phyloP scores from a whole-genome alignment of 2,329 filamentous ascomycete genomes.

The Aspergillus aculeatinus region DNA sequence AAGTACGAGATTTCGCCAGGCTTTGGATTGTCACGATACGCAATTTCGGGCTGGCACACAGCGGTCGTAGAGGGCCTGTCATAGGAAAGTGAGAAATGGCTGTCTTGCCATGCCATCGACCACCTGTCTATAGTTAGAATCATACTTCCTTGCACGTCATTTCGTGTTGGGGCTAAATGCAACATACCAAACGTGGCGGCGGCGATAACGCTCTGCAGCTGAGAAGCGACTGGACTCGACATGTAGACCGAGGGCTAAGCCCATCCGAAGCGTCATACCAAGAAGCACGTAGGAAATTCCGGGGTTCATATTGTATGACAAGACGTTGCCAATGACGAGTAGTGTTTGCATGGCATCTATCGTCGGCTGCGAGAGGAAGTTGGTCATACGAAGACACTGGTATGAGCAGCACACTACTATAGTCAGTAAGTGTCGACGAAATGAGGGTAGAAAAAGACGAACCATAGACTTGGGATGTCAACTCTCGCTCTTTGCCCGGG shows the following conservation, averaged over 20 bases:
- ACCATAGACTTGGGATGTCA: constrained; percentile 65
- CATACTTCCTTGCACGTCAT: not conserved
- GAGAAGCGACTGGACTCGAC: constrained; percentile 57
- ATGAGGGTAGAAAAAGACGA: constrained; percentile 22
- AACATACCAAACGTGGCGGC: constrained; percentile 46
- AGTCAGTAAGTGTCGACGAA: constrained; percentile 20
- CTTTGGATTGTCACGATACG: constrained; percentile 49
- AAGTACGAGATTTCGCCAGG: constrained; percentile 56
- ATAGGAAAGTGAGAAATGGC: constrained; percentile 62
- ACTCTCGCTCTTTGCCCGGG: constrained; percentile 58
- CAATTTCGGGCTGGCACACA: constrained; percentile 53
- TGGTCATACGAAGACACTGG: constrained; percentile 63
- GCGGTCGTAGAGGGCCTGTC: constrained; percentile 58
- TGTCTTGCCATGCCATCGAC: constrained; percentile 66
- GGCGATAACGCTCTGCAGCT: constrained; percentile 47
- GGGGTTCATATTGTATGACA: constrained; percentile 64
- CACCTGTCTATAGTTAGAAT: constrained; percentile 43
- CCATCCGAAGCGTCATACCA: constrained; percentile 59
- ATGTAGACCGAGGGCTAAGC: constrained; percentile 60
- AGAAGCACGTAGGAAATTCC: constrained; percentile 63
- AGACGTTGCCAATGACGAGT: constrained; percentile 61
- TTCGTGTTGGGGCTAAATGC: not conserved
- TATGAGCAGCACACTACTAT: constrained; percentile 62
- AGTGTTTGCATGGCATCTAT: constrained; percentile 63
- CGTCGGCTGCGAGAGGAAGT: constrained; percentile 62